Evolutionary conservation across 306 rosid genomes (phyloP), one percentile per base, ranked within the genome.

Genomic region (Prinsepia uniflora): DNA sequence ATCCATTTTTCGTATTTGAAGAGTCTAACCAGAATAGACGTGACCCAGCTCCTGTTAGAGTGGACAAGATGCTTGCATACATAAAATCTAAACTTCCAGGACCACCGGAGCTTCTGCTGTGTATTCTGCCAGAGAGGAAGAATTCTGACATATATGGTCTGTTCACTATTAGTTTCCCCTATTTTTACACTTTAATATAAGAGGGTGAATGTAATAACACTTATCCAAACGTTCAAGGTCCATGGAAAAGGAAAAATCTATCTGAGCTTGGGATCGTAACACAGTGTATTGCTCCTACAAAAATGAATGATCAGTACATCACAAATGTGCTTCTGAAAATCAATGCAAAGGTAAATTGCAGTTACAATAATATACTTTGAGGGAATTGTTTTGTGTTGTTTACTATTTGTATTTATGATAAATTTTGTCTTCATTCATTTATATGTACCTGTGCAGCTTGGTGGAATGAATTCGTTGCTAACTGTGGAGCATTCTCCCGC

Each of bases 91-190:
- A 9, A 6, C 41, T 77, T 65, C 72, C 79, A 4, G 18, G 19
- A 0, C 4, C 3, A 8, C 81, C 81, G 10, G 59, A 75, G 5
- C 17, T 82, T 56, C 75, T 85, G 46, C 53, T 85, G 68, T 85
- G 89, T 65, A 78, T 85, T 75, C 85, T 85, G 61, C 76, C 86
- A 6, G 80, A 77, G 71, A 85, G 58, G 48, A 84, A 78, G 74
- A 82, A 77, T 44, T 85, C 76, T 9, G 86, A 82, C 18, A 18
- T 85, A 65, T 82, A 85, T 69, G 89, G 89, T 81, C 47, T 30
- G 69, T n/a, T 36, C 42, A 46, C 42, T 19, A 14, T 56, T 36
- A 34, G 41, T 71, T 56, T 10, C 4, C 49, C 56, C 13, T 57
- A 17, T 53, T 43, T 68, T 15, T 17, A 46, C 24, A 58, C 10